A percentile compares a stretch with the other conserved stretches of the same genome.
These are phyloP conservation scores for Rhododendron vialii DNA, from an alignment of 148 eudicot species.

Conservation along the genomic window DNA sequence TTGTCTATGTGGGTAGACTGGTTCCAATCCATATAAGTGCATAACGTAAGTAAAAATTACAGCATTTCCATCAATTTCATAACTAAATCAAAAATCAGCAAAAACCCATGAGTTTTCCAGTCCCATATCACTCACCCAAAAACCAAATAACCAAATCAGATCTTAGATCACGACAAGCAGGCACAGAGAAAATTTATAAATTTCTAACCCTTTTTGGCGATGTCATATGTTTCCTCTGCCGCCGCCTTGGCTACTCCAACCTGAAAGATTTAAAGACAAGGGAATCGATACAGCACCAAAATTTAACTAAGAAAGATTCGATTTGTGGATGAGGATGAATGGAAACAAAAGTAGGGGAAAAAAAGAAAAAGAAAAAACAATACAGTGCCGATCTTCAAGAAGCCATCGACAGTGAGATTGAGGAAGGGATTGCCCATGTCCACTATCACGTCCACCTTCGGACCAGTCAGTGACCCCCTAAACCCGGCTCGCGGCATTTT, in stretches of 20 bases:
- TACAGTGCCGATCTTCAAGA: slow-evolving; percentile 86
- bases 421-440: slow-evolving; percentile 74
- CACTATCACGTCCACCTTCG: slow-evolving; percentile 50
- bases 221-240: slow-evolving; percentile 65
- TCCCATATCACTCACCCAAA: not conserved
- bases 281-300: not conserved
- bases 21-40: not conserved
- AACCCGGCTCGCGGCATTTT: slow-evolving; percentile 59
- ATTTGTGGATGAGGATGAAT: not conserved
- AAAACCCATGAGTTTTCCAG: not conserved
- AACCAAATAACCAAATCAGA: not conserved
- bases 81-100: not conserved
- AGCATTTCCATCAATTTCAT: not conserved
- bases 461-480: slow-evolving; percentile 31
- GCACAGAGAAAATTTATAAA: not conserved
- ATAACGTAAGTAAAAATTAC: not conserved
- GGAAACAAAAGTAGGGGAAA: not conserved
- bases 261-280: slow-evolving; percentile 29
- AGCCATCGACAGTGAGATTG: slow-evolving; percentile 76
- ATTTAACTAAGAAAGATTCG: not conserved
- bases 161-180: not conserved
- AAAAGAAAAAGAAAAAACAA: not conserved
- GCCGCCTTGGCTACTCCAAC: slow-evolving; percentile 63
- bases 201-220: slow-evolving; percentile 44
- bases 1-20: too few species aligned